Conservation (phyloP, 768 basidiomycete species). For the Mycena chlorophos region DNA sequence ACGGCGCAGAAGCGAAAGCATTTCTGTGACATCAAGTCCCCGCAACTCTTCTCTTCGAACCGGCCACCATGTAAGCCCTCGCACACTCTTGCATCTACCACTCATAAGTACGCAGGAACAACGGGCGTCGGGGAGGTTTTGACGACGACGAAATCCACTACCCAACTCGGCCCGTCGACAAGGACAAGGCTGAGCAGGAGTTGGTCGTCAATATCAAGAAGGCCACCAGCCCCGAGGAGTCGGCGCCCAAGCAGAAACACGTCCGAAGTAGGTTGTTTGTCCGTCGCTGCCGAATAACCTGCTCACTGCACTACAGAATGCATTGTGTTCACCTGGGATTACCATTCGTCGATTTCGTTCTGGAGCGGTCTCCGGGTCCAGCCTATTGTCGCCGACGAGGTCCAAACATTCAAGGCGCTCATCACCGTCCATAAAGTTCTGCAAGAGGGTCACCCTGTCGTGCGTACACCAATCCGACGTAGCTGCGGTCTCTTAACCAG, state of each 20-base stretch:
- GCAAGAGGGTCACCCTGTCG: conserved; percentile 95
- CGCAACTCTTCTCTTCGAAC: background rate
- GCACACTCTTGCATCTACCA: background rate
- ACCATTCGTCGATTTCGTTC: conserved; percentile 95
- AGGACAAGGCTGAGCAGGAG: conserved; percentile 96
- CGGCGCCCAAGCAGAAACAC: conserved; percentile 98
- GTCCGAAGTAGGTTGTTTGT: conserved; percentile 78
- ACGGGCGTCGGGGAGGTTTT: conserved; percentile 44
- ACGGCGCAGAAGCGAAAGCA: conserved; percentile 22
- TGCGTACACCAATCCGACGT: conserved; percentile 36
- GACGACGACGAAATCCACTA: conserved; percentile 89
- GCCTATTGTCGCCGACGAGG: conserved; percentile 94
- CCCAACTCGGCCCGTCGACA: conserved; percentile 96
- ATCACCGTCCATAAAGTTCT: conserved; percentile 97
- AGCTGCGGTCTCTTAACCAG: conserved; percentile 1
- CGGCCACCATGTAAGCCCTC: conserved; percentile 7
- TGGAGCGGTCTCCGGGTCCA: conserved; percentile 98
- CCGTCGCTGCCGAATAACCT: conserved; percentile 7
- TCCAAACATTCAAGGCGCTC: conserved; percentile 97
- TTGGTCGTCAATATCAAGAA: conserved; percentile 97
- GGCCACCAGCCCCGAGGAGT: conserved; percentile 92
- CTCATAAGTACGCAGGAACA: conserved; percentile 32
- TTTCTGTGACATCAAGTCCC: background rate
- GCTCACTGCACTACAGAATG: conserved; percentile 60
- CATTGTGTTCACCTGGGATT: conserved; percentile 99